Base-by-base conservation (phyloP, 257 asterid genomes). In the Prunella vulgaris region DNA sequence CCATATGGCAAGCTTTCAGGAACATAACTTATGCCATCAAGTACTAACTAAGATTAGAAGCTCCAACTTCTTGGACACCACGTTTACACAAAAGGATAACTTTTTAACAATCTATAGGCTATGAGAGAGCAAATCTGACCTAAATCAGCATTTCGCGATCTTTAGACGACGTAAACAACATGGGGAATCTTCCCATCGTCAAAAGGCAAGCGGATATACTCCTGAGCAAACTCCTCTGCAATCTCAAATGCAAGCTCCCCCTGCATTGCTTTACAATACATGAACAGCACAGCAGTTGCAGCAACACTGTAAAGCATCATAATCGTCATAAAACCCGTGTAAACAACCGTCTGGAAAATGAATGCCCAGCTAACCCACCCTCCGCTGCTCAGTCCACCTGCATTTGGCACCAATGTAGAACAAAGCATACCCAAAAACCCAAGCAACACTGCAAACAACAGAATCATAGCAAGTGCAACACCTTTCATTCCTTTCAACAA, bases 231-330 rank as follows among this genome's bases (percentile, higher is more conserved):
- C 84, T 91, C 99, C 75, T 87, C 93, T 0, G 91, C 95, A 33
- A 91, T 91, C 79, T 94, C 96, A 17, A 84, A 67, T 0, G 96
- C 95, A 75, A 91, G 66, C 81, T 94, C 99, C 18, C 97, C 97
- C 8, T 72, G 86, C 74, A 87, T 75, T 1, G 95, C 97, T 77
- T 86, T 89, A 69, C 99, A 94, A 68, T 89, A 89, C 96, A 94
- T 84, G 66, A 75, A 91, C 78, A 91, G 61, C 56, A 91, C 94
- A 1, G 85, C 85, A 59, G 53, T 77, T 0, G 90, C 79, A 13
- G 96, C 85, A 46, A 87, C 79, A 17, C 66, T 61, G 73, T 86
- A 86, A 22, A 91, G 92, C 96, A 91, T 85, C 73, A 87, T 35
- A 9, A 84, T 21, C 7, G 93, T 89, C 75, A 86, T 78, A 33